A percentile compares a stretch with the other conserved stretches of the same genome.
phyloP scores from a whole-genome alignment of 2,329 filamentous ascomycete species.

The Fusarium kyushuense region DNA sequence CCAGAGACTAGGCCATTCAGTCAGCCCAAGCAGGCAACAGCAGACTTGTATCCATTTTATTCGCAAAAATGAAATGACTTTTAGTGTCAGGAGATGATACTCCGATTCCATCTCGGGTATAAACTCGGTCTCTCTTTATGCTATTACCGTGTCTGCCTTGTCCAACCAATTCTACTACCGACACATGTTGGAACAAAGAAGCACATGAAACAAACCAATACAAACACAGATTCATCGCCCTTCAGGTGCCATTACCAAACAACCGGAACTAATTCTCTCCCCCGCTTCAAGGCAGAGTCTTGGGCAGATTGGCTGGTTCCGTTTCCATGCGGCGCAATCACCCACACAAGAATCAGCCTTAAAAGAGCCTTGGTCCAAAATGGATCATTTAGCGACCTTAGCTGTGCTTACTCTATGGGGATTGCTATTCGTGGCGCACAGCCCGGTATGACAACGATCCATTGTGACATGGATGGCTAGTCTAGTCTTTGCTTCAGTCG shows the following conservation, averaged over 20 bases:
- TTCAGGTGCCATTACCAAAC: neutral
- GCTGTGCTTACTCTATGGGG: neutral
- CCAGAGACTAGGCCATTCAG: neutral
- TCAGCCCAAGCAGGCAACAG: neutral
- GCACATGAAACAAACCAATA: neutral
- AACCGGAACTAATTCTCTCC: neutral
- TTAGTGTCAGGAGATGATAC: neutral
- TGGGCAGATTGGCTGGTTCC: neutral
- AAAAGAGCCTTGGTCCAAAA: neutral
- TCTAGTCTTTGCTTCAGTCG: too few relatives aligned
- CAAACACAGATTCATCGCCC: neutral
- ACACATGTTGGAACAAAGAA: neutral
- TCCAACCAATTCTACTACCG: neutral
- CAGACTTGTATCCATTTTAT: neutral
- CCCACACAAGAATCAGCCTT: slow-evolving; percentile 3
- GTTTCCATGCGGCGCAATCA: neutral
- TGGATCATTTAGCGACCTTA: neutral
- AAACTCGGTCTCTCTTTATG: neutral
- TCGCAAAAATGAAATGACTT: neutral
- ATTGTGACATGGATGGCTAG: neutral
- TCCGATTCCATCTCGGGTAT: neutral
- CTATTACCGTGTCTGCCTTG: neutral
- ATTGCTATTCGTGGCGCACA: slow-evolving; percentile 4
- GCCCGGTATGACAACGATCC: neutral
- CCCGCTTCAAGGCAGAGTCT: slow-evolving; percentile 7